A percentile compares a stretch with the other conserved stretches of the same genome.
Conservation (phyloP, 2,329 filamentous ascomycete species). For the Pseudogymnoascus sp. region DNA sequence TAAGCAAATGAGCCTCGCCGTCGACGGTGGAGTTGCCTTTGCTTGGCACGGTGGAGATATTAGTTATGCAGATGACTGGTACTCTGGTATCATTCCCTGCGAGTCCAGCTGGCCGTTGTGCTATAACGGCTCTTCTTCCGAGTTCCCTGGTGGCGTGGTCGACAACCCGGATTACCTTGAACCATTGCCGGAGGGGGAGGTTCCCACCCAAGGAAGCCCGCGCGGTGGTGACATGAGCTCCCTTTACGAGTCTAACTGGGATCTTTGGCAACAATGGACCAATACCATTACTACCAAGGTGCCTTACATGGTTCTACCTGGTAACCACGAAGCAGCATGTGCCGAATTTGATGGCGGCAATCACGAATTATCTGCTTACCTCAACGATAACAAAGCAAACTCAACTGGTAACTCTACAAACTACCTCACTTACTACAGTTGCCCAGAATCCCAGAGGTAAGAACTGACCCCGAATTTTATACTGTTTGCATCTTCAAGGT, state of each 20-base stretch:
- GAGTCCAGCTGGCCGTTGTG: slow-evolving; percentile 41
- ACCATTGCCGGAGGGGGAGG: slow-evolving; percentile 40
- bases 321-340: slow-evolving; percentile 34
- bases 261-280: slow-evolving; percentile 46
- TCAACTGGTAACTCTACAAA: slow-evolving; percentile 30
- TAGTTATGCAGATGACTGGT: slow-evolving; percentile 45
- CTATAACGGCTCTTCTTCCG: slow-evolving; percentile 41
- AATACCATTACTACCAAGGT: slow-evolving; percentile 19
- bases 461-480: background rate
- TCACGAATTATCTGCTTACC: slow-evolving; percentile 32
- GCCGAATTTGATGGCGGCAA: background rate
- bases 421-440: slow-evolving; percentile 43
- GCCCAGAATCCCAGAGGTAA: slow-evolving; percentile 42
- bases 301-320: slow-evolving; percentile 29
- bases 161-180: slow-evolving; percentile 34
- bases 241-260: slow-evolving; percentile 42
- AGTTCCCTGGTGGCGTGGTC: slow-evolving; percentile 26
- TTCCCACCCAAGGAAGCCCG: slow-evolving; percentile 39
- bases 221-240: slow-evolving; percentile 42
- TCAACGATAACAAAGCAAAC: slow-evolving; percentile 39
- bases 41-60: slow-evolving; percentile 48
- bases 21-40: slow-evolving; percentile 40
- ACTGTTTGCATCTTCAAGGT: background rate
- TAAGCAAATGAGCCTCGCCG: slow-evolving; percentile 35
- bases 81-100: slow-evolving; percentile 43